Base-by-base conservation (phyloP, 805 yeast genomes). In the Sugiyamaella americana region DNA sequence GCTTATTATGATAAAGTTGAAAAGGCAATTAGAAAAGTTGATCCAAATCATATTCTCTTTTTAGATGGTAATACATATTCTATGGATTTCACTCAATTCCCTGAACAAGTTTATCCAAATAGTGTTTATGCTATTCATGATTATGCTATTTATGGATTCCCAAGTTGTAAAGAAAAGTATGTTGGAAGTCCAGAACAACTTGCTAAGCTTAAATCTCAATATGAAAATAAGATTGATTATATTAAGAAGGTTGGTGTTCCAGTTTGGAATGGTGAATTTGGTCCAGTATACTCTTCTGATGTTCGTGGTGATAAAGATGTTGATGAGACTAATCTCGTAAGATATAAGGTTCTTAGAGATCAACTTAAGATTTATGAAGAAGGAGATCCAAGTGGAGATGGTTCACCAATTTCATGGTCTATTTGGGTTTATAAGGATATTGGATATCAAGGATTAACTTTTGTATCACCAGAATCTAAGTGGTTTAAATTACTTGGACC, bases 201-300 rank as follows among this genome's bases (percentile, higher is more conserved):
- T 43, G 61, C 48, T 29, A 69, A 66, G 54, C 52, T 74, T 45
- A 52, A 61, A 46, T 45, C 47, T n/a, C 72, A 66, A 52, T 74
- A 71, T 54, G 58, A 66, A 36, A 57, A 76, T 41, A 74, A 74
- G 56, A 57, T 73, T 49, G 71, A 71, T 50, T 71, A 64, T 57
- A 70, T 70, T 69, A 54, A 52, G 35, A 51, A 64, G 32, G 54
- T 63, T 49, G 56, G 66, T 11, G 75, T 73, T 6, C 77, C 79
- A 2, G 76, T 74, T 17, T 74, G 79, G 79, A 72, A 73, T 56
- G 78, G 78, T 24, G 75, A 74, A 58, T 72, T 74, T 57, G 76
- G 79, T 29, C 76, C 78, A 5, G 76, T 74, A 30, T 72, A 72
- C 54, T 70, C 74, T 16, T 63, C 73, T 10, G 49, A 49, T 20